phyloP scores from a whole-genome alignment of 805 yeast species.

The Candida qinlingensis region DNA sequence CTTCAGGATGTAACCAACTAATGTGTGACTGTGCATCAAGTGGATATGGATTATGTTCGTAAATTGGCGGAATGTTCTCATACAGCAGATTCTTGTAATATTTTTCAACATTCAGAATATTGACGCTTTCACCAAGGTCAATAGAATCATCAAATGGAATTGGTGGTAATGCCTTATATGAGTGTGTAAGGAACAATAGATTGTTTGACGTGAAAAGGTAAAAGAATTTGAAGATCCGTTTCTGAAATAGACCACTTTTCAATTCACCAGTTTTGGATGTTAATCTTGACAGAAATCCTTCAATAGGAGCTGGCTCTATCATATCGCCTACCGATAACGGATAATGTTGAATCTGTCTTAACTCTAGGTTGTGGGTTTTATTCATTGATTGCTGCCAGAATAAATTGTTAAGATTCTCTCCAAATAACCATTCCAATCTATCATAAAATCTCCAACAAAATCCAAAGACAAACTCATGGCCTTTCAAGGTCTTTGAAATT shows the following conservation, averaged over 20 bases:
- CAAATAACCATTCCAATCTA: slow-evolving; percentile 64
- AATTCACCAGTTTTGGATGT: slow-evolving; percentile 44
- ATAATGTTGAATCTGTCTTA: slow-evolving; percentile 43
- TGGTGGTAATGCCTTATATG: slow-evolving; percentile 58
- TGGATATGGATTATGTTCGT: slow-evolving; percentile 50
- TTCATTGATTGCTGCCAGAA: slow-evolving; percentile 39
- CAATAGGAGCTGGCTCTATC: slow-evolving; percentile 67
- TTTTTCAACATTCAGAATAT: slow-evolving; percentile 22
- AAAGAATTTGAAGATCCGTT: slow-evolving; percentile 44
- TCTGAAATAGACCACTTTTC: slow-evolving; percentile 27
- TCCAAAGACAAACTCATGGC: slow-evolving; percentile 34
- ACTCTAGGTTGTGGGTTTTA: slow-evolving; percentile 51
- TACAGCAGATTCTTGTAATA: slow-evolving; percentile 16
- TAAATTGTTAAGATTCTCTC: slow-evolving; percentile 36
- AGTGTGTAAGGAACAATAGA: slow-evolving; percentile 52
- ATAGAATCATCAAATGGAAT: slow-evolving; percentile 32
- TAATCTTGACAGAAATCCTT: slow-evolving; percentile 68
- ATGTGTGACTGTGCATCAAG: slow-evolving; percentile 47
- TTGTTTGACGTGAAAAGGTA: slow-evolving; percentile 64
- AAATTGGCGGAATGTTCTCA: slow-evolving; percentile 30
- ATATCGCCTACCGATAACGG: slow-evolving; percentile 27
- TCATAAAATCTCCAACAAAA: slow-evolving; percentile 67
- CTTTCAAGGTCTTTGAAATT: slow-evolving; percentile 24
- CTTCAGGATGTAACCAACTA: slow-evolving; percentile 49
- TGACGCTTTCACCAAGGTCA: slow-evolving; percentile 17